Percentiles rank a stretch among this genome's conserved stretches.
Conservation (phyloP, 1,139 yeast species). For the Protomyces lactucae-debilis region DNA sequence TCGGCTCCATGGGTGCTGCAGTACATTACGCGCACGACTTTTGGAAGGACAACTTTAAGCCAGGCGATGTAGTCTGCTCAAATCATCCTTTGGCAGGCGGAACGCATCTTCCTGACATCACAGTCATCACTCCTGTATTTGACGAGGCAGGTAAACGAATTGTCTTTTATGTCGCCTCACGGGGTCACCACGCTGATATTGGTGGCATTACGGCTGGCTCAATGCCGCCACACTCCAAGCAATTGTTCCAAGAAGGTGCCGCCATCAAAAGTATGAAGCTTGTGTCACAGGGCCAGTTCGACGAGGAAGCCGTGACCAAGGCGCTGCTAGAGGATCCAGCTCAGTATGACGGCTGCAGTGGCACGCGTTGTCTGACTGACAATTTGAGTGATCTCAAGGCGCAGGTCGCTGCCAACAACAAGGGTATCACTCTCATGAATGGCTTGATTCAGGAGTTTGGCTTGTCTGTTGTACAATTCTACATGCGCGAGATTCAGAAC, state of each 20-base stretch:
- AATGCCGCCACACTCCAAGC: conserved; percentile 59
- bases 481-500: conserved; percentile 58
- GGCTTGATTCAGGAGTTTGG: conserved; percentile 51
- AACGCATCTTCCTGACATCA: conserved; percentile 62
- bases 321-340: conserved; percentile 51
- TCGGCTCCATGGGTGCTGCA: conserved; percentile 75
- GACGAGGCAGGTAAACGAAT: conserved; percentile 48
- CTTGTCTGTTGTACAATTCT: conserved; percentile 49
- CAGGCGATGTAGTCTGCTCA: conserved; percentile 64
- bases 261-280: conserved; percentile 53
- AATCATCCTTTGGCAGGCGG: conserved; percentile 73
- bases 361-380: conserved; percentile 56
- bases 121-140: conserved; percentile 75
- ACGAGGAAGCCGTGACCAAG: conserved; percentile 49
- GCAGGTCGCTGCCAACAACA: conserved; percentile 62
- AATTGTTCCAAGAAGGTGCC: conserved; percentile 62
- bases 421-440: conserved; percentile 52
- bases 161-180: conserved; percentile 58
- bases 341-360: conserved; percentile 55
- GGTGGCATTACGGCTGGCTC: conserved; percentile 66
- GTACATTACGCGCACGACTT: conserved; percentile 56
- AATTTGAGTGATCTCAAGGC: conserved; percentile 62
- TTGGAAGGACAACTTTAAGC: conserved; percentile 53
- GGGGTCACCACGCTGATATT: conserved; percentile 67
- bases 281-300: conserved; percentile 54